A percentile compares a stretch with the other conserved stretches of the same genome.
Conservation (phyloP, 73 alveolate species). For the Loxodes magnus region DNA sequence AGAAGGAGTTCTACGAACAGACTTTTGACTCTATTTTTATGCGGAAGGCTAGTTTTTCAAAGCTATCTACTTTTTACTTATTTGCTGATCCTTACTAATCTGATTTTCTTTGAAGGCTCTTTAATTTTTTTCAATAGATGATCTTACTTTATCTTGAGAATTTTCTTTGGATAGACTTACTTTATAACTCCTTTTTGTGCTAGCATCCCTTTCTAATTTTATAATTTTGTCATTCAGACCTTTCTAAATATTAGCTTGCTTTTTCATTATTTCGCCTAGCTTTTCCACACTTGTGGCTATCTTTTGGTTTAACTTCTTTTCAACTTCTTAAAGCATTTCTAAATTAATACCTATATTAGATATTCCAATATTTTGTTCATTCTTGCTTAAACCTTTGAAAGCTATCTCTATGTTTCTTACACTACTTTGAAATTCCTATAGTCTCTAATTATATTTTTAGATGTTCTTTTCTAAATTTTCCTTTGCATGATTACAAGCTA, state of each 20-base stretch:
- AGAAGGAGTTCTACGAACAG: too few relatives aligned
- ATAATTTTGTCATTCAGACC: neutral
- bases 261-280: conserved; percentile 4
- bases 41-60: too few relatives aligned
- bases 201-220: neutral
- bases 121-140: neutral
- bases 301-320: neutral
- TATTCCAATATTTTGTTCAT: neutral
- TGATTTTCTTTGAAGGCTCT: neutral
- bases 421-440: neutral
- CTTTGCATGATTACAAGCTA: too few relatives aligned
- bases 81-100: too few relatives aligned
- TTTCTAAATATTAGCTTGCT: neutral
- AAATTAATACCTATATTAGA: neutral
- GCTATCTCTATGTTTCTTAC: neutral
- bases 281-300: neutral
- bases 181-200: neutral
- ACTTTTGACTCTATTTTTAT: too few relatives aligned
- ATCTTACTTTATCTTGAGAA: neutral
- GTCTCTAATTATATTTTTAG: too few relatives aligned
- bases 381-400: neutral
- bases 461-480: neutral
- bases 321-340: too few relatives aligned
- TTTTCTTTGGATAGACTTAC: neutral
- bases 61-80: too few relatives aligned